Percentiles rank a stretch among this genome's conserved stretches.
These are phyloP conservation scores for Triticum timopheevii DNA, from an alignment of 176 grass and related monocot genomes.

Conservation along the genomic window DNA sequence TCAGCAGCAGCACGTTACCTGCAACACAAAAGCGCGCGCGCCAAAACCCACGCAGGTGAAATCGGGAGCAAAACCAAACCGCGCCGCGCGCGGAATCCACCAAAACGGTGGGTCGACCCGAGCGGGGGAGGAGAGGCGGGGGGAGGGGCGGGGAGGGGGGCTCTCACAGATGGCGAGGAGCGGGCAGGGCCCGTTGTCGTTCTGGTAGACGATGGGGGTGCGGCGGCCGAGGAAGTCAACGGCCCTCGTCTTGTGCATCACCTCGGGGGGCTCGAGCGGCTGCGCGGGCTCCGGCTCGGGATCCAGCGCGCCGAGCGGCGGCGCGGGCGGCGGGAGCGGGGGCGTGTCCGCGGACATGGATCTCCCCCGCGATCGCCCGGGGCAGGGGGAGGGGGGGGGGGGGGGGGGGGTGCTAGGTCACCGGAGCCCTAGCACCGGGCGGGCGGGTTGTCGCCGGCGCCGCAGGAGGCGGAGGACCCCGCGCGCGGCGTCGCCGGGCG, in stretches of 20 bases:
- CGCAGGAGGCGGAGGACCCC: not conserved
- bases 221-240: slow-evolving; percentile 89
- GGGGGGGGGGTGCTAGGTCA: no score
- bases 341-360: slow-evolving; percentile 42
- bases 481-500: not conserved
- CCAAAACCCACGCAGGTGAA: slow-evolving; percentile 7
- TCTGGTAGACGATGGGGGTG: slow-evolving; percentile 90
- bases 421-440: slow-evolving; percentile 30
- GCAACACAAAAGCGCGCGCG: not conserved
- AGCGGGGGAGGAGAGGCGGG: not conserved
- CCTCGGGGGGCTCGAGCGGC: slow-evolving; percentile 40
- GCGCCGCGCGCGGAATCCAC: no score
- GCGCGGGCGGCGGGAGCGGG: slow-evolving; percentile 28
- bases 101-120: not conserved
- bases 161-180: slow-evolving; percentile 94
- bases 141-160: not conserved
- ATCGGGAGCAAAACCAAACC: not conserved
- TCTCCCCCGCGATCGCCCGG: slow-evolving; percentile 35
- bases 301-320: slow-evolving; percentile 38
- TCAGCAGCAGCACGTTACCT: slow-evolving; percentile 96
- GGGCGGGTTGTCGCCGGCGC: slow-evolving; percentile 21
- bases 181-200: slow-evolving; percentile 97
- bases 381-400: no score
- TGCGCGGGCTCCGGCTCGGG: slow-evolving; percentile 18
- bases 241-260: slow-evolving; percentile 81